phyloP scores from a whole-genome alignment of 208 protist genomes.

The Angomonas deanei region DNA sequence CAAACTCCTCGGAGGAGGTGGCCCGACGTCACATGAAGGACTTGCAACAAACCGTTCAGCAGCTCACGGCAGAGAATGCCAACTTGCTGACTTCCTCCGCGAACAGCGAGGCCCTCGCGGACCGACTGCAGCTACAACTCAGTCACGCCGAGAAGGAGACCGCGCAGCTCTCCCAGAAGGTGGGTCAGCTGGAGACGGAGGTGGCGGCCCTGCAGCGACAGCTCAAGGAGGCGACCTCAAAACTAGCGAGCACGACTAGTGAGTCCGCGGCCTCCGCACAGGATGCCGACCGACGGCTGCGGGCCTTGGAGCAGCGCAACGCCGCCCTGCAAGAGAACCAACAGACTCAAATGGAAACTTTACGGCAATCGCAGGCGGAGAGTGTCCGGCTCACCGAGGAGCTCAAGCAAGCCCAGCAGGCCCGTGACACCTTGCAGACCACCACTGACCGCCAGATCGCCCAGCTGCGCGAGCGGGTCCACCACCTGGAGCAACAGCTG shows the following conservation, averaged over 20 bases:
- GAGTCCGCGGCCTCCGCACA: conserved; percentile 4
- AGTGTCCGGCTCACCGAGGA: conserved; percentile 3
- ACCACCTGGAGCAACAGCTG: conserved; percentile 12
- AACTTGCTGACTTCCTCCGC: conserved; percentile 10
- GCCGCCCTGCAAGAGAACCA: conserved; percentile 12
- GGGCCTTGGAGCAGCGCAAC: conserved; percentile 29
- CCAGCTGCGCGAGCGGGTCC: background rate
- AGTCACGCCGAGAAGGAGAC: conserved; percentile 14
- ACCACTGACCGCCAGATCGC: background rate
- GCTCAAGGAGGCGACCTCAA: conserved; percentile 13
- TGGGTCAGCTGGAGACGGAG: conserved; percentile 12
- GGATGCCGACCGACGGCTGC: conserved; percentile 12
- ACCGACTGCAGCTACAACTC: conserved; percentile 12
- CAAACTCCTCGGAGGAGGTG: conserved; percentile 13
- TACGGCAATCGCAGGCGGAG: conserved; percentile 13
- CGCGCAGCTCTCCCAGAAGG: conserved; percentile 1
- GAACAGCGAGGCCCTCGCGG: conserved; percentile 8
- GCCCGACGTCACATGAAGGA: conserved; percentile 18
- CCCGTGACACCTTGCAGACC: background rate
- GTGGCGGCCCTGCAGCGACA: conserved; percentile 2
- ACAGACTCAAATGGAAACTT: conserved; percentile 3
- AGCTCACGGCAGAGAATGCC: conserved; percentile 13
- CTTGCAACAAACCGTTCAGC: conserved; percentile 10
- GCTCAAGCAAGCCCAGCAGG: background rate
- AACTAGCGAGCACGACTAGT: conserved; percentile 5